These are phyloP conservation scores for Amanita rimosa DNA, from an alignment of 768 basidiomycete species.

Conservation along the genomic window DNA sequence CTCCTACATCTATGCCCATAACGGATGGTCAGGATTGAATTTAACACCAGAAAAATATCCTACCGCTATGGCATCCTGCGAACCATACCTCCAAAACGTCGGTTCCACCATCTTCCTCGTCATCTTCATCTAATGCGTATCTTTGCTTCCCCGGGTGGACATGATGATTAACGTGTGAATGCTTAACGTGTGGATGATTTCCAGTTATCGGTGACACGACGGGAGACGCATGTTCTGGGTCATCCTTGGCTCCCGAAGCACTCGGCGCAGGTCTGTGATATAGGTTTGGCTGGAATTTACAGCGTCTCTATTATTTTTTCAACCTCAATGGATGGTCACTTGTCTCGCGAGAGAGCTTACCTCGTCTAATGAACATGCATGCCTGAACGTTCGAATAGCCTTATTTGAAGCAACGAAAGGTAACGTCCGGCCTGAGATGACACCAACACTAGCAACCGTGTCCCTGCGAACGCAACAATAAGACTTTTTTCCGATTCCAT, in stretches of 20 bases:
- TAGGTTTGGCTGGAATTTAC: constrained; percentile 51
- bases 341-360: constrained; percentile 23
- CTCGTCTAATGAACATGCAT: constrained; percentile 72
- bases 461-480: constrained; percentile 35
- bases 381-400: constrained; percentile 60
- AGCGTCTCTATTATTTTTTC: constrained; percentile 35
- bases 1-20: constrained; percentile 51
- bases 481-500: neutral
- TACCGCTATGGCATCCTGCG: constrained; percentile 59
- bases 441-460: constrained; percentile 68
- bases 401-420: constrained; percentile 59
- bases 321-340: neutral
- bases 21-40: neutral
- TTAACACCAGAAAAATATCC: constrained; percentile 12
- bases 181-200: constrained; percentile 1
- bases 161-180: constrained; percentile 2
- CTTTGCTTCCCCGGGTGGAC: neutral
- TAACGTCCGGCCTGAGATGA: constrained; percentile 44
- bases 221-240: constrained; percentile 17
- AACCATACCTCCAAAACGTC: constrained; percentile 80
- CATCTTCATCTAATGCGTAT: neutral
- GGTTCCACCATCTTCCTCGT: constrained; percentile 4
- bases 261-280: constrained; percentile 38
- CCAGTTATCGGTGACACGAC: constrained; percentile 1
- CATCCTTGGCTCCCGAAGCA: constrained; percentile 10